phyloP scores from a whole-genome alignment of 2,329 filamentous ascomycete genomes.

The Aspergillus floridensis region DNA sequence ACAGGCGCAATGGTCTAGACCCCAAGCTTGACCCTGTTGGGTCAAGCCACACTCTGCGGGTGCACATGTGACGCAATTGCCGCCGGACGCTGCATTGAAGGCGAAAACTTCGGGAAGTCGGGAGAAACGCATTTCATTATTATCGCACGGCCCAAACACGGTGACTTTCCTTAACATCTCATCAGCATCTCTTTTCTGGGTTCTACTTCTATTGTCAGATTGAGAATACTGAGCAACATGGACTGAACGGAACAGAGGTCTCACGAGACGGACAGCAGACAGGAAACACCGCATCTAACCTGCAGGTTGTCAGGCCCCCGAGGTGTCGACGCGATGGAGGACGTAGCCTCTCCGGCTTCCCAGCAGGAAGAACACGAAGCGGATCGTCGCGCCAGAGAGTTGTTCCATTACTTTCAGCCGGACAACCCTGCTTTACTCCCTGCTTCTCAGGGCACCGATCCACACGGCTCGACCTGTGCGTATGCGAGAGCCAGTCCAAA shows the following conservation, averaged over 20 bases:
- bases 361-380: constrained; percentile 9
- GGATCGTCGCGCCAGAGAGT: constrained; percentile 21
- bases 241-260: neutral
- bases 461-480: neutral
- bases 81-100: neutral
- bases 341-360: neutral
- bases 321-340: neutral
- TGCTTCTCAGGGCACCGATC: neutral
- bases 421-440: constrained; percentile 20
- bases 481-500: constrained; percentile 12
- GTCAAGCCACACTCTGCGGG: neutral
- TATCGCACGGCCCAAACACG: neutral
- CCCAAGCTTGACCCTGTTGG: neutral
- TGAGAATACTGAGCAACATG: neutral
- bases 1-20: neutral
- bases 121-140: neutral
- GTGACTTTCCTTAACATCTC: neutral
- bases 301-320: neutral
- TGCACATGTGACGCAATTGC: neutral
- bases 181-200: neutral
- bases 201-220: neutral
- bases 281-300: neutral
- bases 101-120: neutral
- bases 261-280: neutral
- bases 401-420: constrained; percentile 26